These are phyloP conservation scores for Ambrosia trifida DNA, from an alignment of 129 eudicot species.

Conservation along the genomic window DNA sequence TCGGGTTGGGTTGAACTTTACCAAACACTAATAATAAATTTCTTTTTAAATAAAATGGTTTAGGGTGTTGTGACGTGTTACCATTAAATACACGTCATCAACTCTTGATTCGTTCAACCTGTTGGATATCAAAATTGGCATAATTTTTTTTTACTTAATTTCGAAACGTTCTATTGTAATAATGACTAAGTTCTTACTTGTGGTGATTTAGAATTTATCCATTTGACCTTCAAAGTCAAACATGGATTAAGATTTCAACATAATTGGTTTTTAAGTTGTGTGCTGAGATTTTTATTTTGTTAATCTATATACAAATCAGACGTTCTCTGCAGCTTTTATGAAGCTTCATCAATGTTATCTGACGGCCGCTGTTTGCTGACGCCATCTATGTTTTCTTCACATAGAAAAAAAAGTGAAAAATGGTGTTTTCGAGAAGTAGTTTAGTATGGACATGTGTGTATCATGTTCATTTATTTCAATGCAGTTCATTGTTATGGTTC, in stretches of 20 bases:
- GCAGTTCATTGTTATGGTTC: conserved; percentile 21
- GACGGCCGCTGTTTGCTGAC: conserved; percentile 16
- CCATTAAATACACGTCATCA: background rate
- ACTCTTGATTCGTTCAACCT: conserved; percentile 1
- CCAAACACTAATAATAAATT: background rate
- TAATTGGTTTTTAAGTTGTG: background rate
- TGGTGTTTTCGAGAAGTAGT: conserved; percentile 19
- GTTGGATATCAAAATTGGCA: background rate
- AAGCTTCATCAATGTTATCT: conserved; percentile 5
- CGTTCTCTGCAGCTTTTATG: conserved; percentile 19
- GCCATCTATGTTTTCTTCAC: conserved; percentile 15
- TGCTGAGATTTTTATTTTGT: background rate
- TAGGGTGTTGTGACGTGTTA: background rate
- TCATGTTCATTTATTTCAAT: conserved; percentile 18
- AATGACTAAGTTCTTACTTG: background rate
- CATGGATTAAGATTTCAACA: background rate
- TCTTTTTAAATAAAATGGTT: background rate
- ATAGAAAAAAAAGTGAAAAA: conserved; percentile 21
- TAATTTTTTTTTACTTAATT: background rate
- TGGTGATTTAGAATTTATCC: conserved; percentile 2
- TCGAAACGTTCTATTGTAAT: background rate
- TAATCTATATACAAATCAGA: conserved; percentile 1
- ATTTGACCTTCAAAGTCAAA: conserved; percentile 5
- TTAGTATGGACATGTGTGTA: conserved; percentile 28
- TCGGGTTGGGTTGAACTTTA: background rate